A percentile compares a stretch with the other conserved stretches of the same genome.
Conservation (phyloP, 2,329 filamentous ascomycete genomes). For the Colletotrichum lini region DNA sequence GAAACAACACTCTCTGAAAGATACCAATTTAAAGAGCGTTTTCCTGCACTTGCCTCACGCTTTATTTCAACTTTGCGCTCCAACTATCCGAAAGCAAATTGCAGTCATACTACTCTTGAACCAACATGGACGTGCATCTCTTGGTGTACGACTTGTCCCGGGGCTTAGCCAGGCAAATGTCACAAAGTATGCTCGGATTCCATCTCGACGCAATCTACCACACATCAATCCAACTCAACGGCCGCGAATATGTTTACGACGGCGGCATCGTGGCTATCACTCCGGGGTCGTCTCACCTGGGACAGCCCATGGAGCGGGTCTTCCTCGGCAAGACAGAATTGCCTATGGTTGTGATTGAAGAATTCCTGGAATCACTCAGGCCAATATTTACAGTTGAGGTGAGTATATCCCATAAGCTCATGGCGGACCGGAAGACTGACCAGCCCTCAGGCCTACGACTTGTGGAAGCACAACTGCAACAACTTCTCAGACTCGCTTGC, state of each 20-base stretch:
- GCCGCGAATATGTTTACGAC: conserved; percentile 93
- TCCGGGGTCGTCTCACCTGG: conserved; percentile 89
- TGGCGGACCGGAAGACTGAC: not conserved
- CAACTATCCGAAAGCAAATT: not conserved
- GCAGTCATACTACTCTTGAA: not conserved
- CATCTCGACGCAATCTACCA: conserved; percentile 94
- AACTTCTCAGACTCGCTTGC: conserved; percentile 96
- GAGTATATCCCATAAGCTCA: conserved; percentile 40
- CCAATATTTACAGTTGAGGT: conserved; percentile 87
- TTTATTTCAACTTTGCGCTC: too few species aligned
- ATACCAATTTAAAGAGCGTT: too few species aligned
- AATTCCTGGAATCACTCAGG: conserved; percentile 89
- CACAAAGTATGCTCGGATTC: conserved; percentile 66
- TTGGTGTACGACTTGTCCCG: conserved; percentile 84
- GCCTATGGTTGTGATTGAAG: conserved; percentile 84
- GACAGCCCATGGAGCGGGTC: conserved; percentile 83
- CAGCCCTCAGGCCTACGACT: conserved; percentile 80
- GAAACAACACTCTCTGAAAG: not conserved
- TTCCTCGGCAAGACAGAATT: conserved; percentile 83
- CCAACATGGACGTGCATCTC: conserved; percentile 80
- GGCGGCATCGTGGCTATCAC: conserved; percentile 86
- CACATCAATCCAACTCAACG: conserved; percentile 87
- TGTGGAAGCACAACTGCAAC: conserved; percentile 95
- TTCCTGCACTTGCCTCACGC: too few species aligned
- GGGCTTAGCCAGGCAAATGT: conserved; percentile 71